A percentile compares a stretch with the other conserved stretches of the same genome.
These are phyloP conservation scores for Cyclostephanos invisitatus DNA, from an alignment of 108 stramenopile species.

Conservation along the genomic window DNA sequence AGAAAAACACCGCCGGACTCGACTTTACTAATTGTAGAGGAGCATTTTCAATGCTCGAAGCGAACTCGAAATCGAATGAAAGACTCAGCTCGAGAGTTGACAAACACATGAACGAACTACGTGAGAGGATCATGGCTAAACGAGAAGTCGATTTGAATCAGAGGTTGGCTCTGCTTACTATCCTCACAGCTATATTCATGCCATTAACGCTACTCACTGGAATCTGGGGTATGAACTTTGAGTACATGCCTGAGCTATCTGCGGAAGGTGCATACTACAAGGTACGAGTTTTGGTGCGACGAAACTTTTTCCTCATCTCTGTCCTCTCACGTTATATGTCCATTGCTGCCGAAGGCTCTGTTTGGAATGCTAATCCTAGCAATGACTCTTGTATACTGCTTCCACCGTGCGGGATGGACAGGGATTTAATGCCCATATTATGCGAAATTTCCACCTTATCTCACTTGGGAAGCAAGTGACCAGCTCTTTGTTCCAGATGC, in stretches of 20 bases:
- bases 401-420: slow-evolving; percentile 45
- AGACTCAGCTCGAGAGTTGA: slow-evolving; percentile 48
- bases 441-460: too few species aligned
- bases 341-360: background rate
- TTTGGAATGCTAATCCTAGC: slow-evolving; percentile 41
- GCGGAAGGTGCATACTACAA: slow-evolving; percentile 42
- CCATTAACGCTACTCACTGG: slow-evolving; percentile 54
- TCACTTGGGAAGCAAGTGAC: too few species aligned
- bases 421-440: background rate
- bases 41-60: slow-evolving; percentile 33
- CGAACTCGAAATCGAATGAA: slow-evolving; percentile 53
- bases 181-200: slow-evolving; percentile 57
- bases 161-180: slow-evolving; percentile 48
- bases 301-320: background rate
- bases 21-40: slow-evolving; percentile 47
- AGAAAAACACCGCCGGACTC: slow-evolving; percentile 42
- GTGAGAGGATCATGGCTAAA: slow-evolving; percentile 41
- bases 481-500: slow-evolving; percentile 47
- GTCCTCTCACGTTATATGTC: background rate
- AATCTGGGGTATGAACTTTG: slow-evolving; percentile 63
- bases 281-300: slow-evolving; percentile 1
- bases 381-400: slow-evolving; percentile 40
- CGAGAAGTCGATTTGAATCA: slow-evolving; percentile 50
- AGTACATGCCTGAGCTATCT: slow-evolving; percentile 51
- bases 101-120: slow-evolving; percentile 49